Conservation (phyloP, 179 eudicot species). For the Amaranthus tricolor region DNA sequence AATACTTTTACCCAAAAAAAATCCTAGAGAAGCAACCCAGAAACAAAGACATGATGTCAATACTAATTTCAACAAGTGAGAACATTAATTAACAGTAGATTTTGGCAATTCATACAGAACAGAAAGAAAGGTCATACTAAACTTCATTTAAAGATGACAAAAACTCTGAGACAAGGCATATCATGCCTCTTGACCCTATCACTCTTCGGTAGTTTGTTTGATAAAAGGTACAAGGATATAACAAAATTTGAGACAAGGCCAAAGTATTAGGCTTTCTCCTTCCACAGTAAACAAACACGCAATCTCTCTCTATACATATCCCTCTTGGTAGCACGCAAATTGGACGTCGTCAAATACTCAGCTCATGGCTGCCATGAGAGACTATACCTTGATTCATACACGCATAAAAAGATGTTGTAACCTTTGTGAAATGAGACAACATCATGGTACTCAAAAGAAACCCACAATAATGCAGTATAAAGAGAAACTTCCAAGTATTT, state of each 20-base stretch:
- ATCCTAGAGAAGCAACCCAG: neutral
- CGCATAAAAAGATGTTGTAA: neutral
- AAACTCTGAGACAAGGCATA: neutral
- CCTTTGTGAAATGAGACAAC: neutral
- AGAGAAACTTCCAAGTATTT: neutral
- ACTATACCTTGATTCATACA: neutral
- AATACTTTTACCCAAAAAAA: neutral
- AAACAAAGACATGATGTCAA: neutral
- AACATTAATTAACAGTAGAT: neutral
- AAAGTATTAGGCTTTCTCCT: neutral
- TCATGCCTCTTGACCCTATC: conserved; percentile 2
- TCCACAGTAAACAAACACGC: neutral
- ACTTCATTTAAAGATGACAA: neutral
- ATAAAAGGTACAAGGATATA: neutral
- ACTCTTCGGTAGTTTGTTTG: neutral
- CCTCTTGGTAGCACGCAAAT: neutral
- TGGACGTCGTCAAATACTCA: neutral
- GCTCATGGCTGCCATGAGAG: neutral
- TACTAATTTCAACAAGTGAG: neutral
- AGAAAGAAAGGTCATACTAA: neutral
- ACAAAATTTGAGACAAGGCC: neutral
- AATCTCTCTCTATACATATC: neutral
- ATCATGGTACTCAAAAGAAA: neutral
- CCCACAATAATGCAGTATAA: neutral
- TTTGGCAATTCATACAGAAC: neutral